Base-by-base conservation (phyloP, 2,329 filamentous ascomycete species). In the Alternaria panax region DNA sequence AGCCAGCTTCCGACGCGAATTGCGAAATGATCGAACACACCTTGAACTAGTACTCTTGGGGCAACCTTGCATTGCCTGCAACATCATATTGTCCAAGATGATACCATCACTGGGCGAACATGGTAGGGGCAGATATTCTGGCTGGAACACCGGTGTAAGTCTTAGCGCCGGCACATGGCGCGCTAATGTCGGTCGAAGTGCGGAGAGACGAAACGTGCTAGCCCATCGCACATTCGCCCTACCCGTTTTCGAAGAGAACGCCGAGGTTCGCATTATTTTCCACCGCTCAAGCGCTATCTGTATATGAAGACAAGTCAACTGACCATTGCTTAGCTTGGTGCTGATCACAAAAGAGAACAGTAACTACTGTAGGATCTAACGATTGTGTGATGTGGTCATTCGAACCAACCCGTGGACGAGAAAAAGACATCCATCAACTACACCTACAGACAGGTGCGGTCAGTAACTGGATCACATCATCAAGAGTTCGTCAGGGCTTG, bases 271-370 rank as follows among this genome's bases (percentile, higher is more conserved):
- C 38, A 22, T 22, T 52, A 54, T 99, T 95, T 92, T 89, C 18
- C 92, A 96, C 81, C 96, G 95, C 80, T 98, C 94, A 34, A 99
- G 86, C 11, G 94, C 93, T 77, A 98, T 97, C 82, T 98, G 97
- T 93, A 98, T 98, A 81, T 98, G 98, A 56, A 95, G 94, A 79
- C 97, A 94, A 50, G 97, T 93, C 1, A 93, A 97, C 79, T 97
- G 93, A 54, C 50, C 42, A 14, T 16, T 7, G 14, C 9, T 24
- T 11, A 28, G 30, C 20, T 11, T 27, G 12, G 27, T 27, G 30
- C 12, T 25, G n/a, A 16, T n/a, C 8, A 16, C 38, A 24, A 41
- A 41, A 48, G 9, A 12, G 32, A 38, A 8, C 7, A 41, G 20
- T 27, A 32, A 30, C 20, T 34, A 48, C 7, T 18, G 8, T 48